Evolutionary conservation across 805 yeast genomes (phyloP).

Genomic region (Naumovozyma baii): DNA sequence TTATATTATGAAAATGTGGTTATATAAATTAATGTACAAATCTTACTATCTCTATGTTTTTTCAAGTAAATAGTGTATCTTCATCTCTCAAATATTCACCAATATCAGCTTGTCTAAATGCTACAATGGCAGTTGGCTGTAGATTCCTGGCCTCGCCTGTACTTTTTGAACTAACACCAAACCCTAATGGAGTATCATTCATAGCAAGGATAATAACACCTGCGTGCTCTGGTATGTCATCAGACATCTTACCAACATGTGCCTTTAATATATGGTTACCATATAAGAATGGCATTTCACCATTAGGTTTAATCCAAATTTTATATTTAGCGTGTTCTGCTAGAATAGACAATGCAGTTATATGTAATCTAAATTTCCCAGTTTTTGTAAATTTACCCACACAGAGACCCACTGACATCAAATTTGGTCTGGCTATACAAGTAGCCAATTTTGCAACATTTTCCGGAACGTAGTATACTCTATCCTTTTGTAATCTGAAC

Average conservation of each 20-base stretch:
- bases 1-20: background rate
- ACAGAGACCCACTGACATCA: conserved; percentile 90
- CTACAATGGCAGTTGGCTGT: conserved; percentile 91
- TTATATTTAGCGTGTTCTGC: conserved; percentile 87
- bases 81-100: conserved; percentile 98
- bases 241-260: conserved; percentile 92
- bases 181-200: conserved; percentile 89
- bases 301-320: conserved; percentile 92
- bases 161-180: conserved; percentile 89
- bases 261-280: conserved; percentile 96
- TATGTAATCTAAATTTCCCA: conserved; percentile 90
- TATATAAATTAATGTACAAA: background rate
- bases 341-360: conserved; percentile 77
- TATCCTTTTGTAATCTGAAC: conserved; percentile 88
- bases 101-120: conserved; percentile 93
- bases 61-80: conserved; percentile 80
- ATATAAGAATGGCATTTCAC: conserved; percentile 96
- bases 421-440: conserved; percentile 74
- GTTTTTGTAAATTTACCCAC: conserved; percentile 96
- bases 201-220: conserved; percentile 88
- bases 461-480: conserved; percentile 89
- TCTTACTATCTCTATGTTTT: background rate
- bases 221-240: conserved; percentile 95
- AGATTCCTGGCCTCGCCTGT: conserved; percentile 78
- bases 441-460: conserved; percentile 80